Percentiles rank a stretch among this genome's conserved stretches.
Conservation (phyloP, 2,329 filamentous ascomycete species). For the Microascus cirrosus region DNA sequence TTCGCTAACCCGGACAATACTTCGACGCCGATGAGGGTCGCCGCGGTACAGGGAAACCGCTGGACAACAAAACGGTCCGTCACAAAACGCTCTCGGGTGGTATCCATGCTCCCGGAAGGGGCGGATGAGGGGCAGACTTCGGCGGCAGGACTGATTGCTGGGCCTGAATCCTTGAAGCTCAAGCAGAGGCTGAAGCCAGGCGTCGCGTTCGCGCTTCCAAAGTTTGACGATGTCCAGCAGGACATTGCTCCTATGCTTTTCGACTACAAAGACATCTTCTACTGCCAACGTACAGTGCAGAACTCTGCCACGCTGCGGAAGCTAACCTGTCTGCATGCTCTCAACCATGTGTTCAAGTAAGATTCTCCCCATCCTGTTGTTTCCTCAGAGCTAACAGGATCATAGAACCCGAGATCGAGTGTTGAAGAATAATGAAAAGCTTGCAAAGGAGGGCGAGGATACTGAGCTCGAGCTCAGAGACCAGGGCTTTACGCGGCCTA, state of each 20-base stretch:
- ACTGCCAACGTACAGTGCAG: slow-evolving; percentile 56
- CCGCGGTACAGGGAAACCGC: slow-evolving; percentile 33
- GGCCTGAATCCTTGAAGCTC: slow-evolving; percentile 42
- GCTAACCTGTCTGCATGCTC: slow-evolving; percentile 66
- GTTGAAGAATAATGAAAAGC: slow-evolving; percentile 79
- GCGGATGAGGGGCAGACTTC: slow-evolving; percentile 19
- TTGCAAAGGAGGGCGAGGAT: slow-evolving; percentile 54
- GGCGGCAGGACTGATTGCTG: slow-evolving; percentile 22
- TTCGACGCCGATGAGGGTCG: slow-evolving; percentile 41
- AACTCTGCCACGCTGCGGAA: slow-evolving; percentile 62
- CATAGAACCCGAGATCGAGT: slow-evolving; percentile 71
- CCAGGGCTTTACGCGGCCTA: slow-evolving; percentile 91
- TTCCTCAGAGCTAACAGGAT: background rate
- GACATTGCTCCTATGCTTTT: slow-evolving; percentile 63
- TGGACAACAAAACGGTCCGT: slow-evolving; percentile 39
- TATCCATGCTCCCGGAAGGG: slow-evolving; percentile 32
- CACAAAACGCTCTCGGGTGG: slow-evolving; percentile 33
- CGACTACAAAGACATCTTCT: slow-evolving; percentile 71
- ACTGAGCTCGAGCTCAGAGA: slow-evolving; percentile 69
- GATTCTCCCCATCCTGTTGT: slow-evolving; percentile 11
- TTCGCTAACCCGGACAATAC: slow-evolving; percentile 59
- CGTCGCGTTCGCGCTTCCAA: slow-evolving; percentile 38
- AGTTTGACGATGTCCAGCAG: slow-evolving; percentile 52
- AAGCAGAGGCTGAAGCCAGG: slow-evolving; percentile 58
- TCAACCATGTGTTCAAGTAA: slow-evolving; percentile 87